Conservation (phyloP, 352 stramenopile genomes). For the Phytophthora cryptogea region DNA sequence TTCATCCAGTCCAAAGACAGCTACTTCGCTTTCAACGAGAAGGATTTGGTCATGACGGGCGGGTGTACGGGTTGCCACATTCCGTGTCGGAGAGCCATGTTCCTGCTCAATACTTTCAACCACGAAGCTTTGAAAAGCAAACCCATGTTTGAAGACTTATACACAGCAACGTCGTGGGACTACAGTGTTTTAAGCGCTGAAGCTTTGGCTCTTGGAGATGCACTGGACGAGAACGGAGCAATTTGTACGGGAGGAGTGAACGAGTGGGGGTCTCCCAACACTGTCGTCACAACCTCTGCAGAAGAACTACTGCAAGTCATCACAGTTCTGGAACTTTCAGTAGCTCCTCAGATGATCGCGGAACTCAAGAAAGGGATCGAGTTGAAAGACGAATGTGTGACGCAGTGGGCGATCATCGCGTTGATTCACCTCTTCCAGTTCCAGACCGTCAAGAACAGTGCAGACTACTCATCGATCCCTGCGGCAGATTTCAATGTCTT, state of each 20-base stretch:
- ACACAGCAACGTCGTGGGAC: constrained; percentile 4
- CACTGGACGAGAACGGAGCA: constrained; percentile 3
- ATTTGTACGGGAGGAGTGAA: not conserved
- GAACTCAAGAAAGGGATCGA: constrained; percentile 23
- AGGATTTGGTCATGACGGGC: constrained; percentile 8
- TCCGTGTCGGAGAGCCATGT: not conserved
- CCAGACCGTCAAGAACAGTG: constrained; percentile 30
- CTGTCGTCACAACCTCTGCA: not conserved
- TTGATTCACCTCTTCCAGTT: constrained; percentile 35
- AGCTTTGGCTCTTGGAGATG: not conserved
- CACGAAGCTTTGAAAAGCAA: constrained; percentile 8
- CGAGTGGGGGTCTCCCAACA: constrained; percentile 1
- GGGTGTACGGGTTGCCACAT: constrained; percentile 4
- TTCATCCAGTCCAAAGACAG: constrained; percentile 16
- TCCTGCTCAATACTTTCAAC: not conserved
- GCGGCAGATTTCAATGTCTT: constrained; percentile 35
- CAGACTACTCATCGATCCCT: constrained; percentile 35
- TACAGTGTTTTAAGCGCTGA: constrained; percentile 7
- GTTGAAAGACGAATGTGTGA: constrained; percentile 20
- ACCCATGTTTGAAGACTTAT: constrained; percentile 14
- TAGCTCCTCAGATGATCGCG: not conserved
- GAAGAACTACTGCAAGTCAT: constrained; percentile 1
- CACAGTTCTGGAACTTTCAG: not conserved
- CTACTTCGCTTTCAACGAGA: constrained; percentile 24
- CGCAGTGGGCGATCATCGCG: constrained; percentile 24